phyloP scores from a whole-genome alignment of 768 basidiomycete species.

The Lyophyllum shimeji region DNA sequence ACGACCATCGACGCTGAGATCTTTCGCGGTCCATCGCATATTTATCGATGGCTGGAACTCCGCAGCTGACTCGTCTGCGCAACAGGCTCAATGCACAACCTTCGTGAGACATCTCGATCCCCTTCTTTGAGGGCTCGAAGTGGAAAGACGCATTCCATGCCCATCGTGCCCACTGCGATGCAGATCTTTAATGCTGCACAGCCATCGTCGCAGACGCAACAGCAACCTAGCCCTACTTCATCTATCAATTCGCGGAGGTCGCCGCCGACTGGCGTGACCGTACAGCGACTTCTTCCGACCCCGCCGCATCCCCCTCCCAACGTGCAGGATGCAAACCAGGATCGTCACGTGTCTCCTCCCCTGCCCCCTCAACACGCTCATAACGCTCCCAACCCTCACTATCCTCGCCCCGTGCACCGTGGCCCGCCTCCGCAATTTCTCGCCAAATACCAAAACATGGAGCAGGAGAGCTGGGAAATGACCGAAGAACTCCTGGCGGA shows the following conservation, averaged over 20 bases:
- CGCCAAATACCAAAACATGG: constrained; percentile 49
- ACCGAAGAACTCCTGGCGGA: constrained; percentile 70
- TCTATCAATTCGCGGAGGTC: constrained; percentile 39
- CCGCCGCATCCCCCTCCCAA: constrained; percentile 41
- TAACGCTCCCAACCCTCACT: constrained; percentile 41
- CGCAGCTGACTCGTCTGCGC: constrained; percentile 26
- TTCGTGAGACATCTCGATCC: constrained; percentile 50
- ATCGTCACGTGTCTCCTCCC: constrained; percentile 34
- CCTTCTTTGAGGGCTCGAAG: constrained; percentile 52
- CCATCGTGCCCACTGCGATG: constrained; percentile 56
- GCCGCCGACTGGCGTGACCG: constrained; percentile 34
- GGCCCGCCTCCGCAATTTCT: constrained; percentile 56
- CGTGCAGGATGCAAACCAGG: constrained; percentile 26
- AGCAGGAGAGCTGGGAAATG: constrained; percentile 60
- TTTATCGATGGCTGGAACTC: neutral
- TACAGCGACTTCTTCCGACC: constrained; percentile 39
- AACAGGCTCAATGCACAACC: constrained; percentile 39
- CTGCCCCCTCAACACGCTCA: constrained; percentile 30
- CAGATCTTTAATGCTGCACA: constrained; percentile 47
- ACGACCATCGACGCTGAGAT: constrained; percentile 4
- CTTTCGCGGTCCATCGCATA: constrained; percentile 1
- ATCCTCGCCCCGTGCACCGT: constrained; percentile 66
- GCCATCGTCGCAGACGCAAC: constrained; percentile 37
- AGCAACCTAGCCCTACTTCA: constrained; percentile 48
- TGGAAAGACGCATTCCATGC: constrained; percentile 60